A percentile compares a stretch with the other conserved stretches of the same genome.
These are phyloP conservation scores for Rachicladosporium sp. DNA, from an alignment of 2,329 filamentous ascomycete species.

Conservation along the genomic window DNA sequence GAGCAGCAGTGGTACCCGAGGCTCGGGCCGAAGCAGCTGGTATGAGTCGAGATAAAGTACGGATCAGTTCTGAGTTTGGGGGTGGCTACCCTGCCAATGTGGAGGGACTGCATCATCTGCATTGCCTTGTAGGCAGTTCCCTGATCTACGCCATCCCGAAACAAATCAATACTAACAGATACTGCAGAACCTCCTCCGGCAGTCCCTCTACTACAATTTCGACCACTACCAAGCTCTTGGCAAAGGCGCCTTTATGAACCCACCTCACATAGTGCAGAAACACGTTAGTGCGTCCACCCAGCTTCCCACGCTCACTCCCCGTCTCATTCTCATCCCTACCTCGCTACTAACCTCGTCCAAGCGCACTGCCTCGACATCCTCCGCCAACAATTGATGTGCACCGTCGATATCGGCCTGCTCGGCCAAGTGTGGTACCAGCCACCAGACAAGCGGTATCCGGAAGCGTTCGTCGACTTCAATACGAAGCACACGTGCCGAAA, in stretches of 20 bases:
- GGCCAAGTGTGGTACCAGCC: slow-evolving; percentile 48
- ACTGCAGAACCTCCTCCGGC: slow-evolving; percentile 43
- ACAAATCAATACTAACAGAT: no score
- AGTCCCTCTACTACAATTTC: slow-evolving; percentile 48
- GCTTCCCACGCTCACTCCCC: no score
- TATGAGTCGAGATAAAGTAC: slow-evolving; percentile 42
- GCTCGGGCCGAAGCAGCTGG: slow-evolving; percentile 44
- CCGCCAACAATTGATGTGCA: slow-evolving; percentile 54
- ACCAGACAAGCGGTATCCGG: slow-evolving; percentile 21
- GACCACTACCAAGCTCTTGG: slow-evolving; percentile 42
- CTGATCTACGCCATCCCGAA: no score
- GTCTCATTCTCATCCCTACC: no score
- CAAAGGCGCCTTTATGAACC: slow-evolving; percentile 44
- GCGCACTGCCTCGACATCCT: slow-evolving; percentile 52
- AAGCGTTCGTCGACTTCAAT: slow-evolving; percentile 50
- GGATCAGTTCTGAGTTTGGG: slow-evolving; percentile 42
- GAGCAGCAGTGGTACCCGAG: slow-evolving; percentile 37
- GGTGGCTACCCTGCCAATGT: slow-evolving; percentile 48
- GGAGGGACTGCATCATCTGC: slow-evolving; percentile 32
- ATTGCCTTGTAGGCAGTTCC: not conserved
- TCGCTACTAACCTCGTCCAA: no score
- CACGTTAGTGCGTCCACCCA: slow-evolving; percentile 47
- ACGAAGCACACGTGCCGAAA: slow-evolving; percentile 48
- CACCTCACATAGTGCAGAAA: slow-evolving; percentile 40
- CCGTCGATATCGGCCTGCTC: slow-evolving; percentile 46